These are phyloP conservation scores for Fagus sylvatica DNA, from an alignment of 306 rosid genomes.

Conservation along the genomic window DNA sequence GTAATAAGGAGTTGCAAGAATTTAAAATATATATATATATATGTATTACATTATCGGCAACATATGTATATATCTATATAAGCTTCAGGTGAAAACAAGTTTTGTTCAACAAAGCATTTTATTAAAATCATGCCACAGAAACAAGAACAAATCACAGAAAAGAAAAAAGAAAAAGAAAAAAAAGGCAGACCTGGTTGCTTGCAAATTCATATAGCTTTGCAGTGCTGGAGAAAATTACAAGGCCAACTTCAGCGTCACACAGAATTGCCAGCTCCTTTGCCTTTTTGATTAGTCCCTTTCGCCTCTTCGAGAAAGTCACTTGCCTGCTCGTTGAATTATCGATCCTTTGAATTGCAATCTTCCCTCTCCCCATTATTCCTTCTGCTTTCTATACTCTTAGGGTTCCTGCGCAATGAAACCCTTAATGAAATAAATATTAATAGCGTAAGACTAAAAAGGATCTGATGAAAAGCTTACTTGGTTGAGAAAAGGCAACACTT, in stretches of 20 bases:
- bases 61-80: too few relatives aligned
- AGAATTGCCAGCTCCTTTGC: conserved; percentile 79
- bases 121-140: background rate
- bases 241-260: conserved; percentile 86
- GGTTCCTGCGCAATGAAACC: conserved; percentile 37
- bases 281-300: conserved; percentile 89
- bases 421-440: background rate
- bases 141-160: background rate
- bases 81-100: background rate
- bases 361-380: conserved; percentile 74
- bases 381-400: conserved; percentile 18
- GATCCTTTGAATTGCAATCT: conserved; percentile 80
- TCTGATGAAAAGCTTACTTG: conserved; percentile 34
- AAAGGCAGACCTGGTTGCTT: conserved; percentile 55
- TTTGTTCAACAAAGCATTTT: background rate
- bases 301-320: conserved; percentile 92
- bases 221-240: conserved; percentile 73
- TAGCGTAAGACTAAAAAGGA: conserved; percentile 3
- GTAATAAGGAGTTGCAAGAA: background rate
- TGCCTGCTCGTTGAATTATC: conserved; percentile 77
- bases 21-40: background rate
- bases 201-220: conserved; percentile 78
- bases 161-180: background rate
- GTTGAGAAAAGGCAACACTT: conserved; percentile 12
- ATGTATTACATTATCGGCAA: background rate